Conservation (phyloP, 75 land plant genomes). For the Pinus taeda region DNA sequence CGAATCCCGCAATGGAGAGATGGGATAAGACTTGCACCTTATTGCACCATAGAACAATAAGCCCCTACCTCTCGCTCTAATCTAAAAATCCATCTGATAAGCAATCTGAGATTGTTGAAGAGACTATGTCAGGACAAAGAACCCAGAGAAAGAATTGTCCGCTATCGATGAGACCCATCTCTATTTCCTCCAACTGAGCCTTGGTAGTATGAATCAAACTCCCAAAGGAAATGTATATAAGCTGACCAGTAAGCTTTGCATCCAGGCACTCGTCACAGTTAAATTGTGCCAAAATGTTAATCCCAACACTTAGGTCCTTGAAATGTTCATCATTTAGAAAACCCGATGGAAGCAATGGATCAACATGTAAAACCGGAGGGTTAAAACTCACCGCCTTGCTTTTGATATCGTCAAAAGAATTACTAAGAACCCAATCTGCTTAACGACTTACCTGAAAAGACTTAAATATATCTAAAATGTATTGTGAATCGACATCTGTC, state of each 20-base stretch:
- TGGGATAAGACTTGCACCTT: too few species aligned
- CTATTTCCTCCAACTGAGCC: too few species aligned
- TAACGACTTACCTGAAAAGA: not conserved
- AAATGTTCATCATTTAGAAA: not conserved
- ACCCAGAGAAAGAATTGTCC: too few species aligned
- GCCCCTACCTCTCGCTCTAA: too few species aligned
- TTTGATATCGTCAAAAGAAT: not conserved
- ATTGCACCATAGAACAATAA: too few species aligned
- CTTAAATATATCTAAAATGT: not conserved
- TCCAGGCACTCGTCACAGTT: slow-evolving; percentile 10
- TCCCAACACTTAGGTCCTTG: not conserved
- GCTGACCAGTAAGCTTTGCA: not conserved
- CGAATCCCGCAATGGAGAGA: too few species aligned
- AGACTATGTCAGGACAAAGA: too few species aligned
- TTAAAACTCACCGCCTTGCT: not conserved
- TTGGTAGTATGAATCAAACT: slow-evolving; percentile 3
- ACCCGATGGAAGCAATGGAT: not conserved
- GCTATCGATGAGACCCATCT: too few species aligned
- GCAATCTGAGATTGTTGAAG: too few species aligned
- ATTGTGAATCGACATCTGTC: not conserved
- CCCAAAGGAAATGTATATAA: slow-evolving; percentile 19
- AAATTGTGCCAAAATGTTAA: not conserved
- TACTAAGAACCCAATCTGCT: not conserved
- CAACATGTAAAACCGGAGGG: not conserved
- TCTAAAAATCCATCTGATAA: too few species aligned